phyloP scores from a whole-genome alignment of 2,329 filamentous ascomycete species.

The Penicillium hesseltinei region DNA sequence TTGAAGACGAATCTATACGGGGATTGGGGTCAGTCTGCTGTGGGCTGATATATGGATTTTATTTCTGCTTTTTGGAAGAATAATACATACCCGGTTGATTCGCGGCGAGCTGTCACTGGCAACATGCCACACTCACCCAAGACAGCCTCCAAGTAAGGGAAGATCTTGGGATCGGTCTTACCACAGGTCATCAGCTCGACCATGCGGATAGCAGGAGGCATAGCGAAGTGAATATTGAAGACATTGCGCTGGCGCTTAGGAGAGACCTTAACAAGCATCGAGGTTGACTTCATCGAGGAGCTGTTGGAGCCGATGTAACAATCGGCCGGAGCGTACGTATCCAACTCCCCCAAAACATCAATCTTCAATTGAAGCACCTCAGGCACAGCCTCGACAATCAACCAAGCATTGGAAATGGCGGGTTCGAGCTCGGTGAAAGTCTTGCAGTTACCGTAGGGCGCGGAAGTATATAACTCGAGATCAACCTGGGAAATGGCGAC shows the following conservation, averaged over 20 bases:
- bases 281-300: conserved; percentile 51
- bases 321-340: conserved; percentile 42
- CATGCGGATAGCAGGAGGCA: conserved; percentile 45
- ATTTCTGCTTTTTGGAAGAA: background rate
- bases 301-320: conserved; percentile 53
- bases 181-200: conserved; percentile 57
- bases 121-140: conserved; percentile 43
- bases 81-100: conserved; percentile 45
- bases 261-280: conserved; percentile 47
- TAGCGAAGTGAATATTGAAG: conserved; percentile 53
- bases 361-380: conserved; percentile 52
- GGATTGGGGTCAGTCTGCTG: background rate
- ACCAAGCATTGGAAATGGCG: conserved; percentile 50
- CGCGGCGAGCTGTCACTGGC: conserved; percentile 45
- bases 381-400: conserved; percentile 54
- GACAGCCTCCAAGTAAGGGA: conserved; percentile 44
- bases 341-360: conserved; percentile 47
- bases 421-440: conserved; percentile 40
- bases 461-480: conserved; percentile 23
- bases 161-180: conserved; percentile 43
- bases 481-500: conserved; percentile 20
- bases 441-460: conserved; percentile 30
- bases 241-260: conserved; percentile 22
- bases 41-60: background rate
- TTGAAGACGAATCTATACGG: conserved; percentile 51